Base-by-base conservation (phyloP, 192 early-diverging fungal species). In the Podila epicladia region DNA sequence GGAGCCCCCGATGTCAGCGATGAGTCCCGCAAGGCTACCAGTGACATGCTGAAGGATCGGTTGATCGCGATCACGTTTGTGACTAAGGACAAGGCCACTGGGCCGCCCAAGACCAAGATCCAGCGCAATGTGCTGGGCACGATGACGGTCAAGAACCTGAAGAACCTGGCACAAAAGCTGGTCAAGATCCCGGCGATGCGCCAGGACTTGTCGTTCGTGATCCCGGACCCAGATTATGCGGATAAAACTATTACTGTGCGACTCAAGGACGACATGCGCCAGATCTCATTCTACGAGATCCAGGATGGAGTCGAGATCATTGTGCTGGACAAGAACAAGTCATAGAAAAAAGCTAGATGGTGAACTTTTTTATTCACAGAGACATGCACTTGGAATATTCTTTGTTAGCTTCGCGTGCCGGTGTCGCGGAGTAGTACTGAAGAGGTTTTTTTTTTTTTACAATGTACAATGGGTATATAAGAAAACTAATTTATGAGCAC, bases 281-380 rank as follows among this genome's bases (percentile, higher is more conserved):
- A 86, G 62, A 59, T 89, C 9, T 86, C 84, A 20, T 86, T 82
- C 62, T 89, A 87, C 64, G 82, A 86, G 62, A 57, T 89, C 28
- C 50, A 41, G 32, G 82, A 82, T 55, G 85, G 76, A 4, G 80
- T 84, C 33, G 86, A 87, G 53, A 83, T 89, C 48, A 71, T 83
- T 50, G 57, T 89, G 32, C 12, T 86, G 24, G 63, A 73, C 57
- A 76, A 76, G 66, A 38, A 33, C 28, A 73, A 69, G 41, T 0
- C 41, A 45, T 45, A 45, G 41, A 45, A 3, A 29, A 29, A 29
- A 29, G 1, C 29, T 29, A 29, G 29, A 2, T 2, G 29, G 29
- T 2, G 29, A 29, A 29, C 29, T 3, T 29, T 29, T 29, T 29
- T 29, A n/a, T n/a, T n/a, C n/a, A n/a, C n/a, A n/a, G n/a, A n/a